These are phyloP conservation scores for Phalaenopsis aphrodite DNA, from an alignment of 106 monocot genomes.

Conservation along the genomic window DNA sequence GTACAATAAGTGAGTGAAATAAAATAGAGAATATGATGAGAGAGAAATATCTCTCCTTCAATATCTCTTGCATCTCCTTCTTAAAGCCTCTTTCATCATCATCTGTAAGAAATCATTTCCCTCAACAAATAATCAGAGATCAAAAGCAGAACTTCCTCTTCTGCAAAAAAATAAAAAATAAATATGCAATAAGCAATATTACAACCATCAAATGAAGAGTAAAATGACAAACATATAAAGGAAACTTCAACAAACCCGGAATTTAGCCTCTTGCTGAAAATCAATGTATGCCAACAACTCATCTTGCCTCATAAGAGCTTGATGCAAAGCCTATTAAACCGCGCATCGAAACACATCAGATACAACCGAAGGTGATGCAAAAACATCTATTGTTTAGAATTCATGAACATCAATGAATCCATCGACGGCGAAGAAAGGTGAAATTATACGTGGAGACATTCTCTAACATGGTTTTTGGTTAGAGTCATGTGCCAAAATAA, in stretches of 20 bases:
- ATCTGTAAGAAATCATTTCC: background rate
- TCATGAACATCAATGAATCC: background rate
- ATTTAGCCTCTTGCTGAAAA: slow-evolving; percentile 1
- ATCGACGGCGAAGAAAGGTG: too few relatives aligned
- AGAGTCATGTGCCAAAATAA: too few relatives aligned
- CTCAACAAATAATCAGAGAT: background rate
- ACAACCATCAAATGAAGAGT: background rate
- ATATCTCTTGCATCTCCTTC: too few relatives aligned
- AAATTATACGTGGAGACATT: too few relatives aligned
- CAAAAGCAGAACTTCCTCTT: slow-evolving; percentile 7
- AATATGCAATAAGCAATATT: background rate
- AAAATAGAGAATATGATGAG: too few relatives aligned
- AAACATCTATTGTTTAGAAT: background rate
- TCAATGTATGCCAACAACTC: slow-evolving; percentile 11
- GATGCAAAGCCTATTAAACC: slow-evolving; percentile 1
- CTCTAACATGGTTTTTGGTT: too few relatives aligned
- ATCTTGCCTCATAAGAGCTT: slow-evolving; percentile 13
- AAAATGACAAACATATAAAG: background rate
- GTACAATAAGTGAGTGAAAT: too few relatives aligned
- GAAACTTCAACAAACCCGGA: background rate
- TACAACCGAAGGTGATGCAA: background rate
- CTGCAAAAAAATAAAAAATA: background rate
- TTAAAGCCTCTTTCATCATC: background rate
- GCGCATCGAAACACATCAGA: background rate
- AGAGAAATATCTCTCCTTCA: too few relatives aligned